Base-by-base conservation (phyloP, 441 rosid species). In the Rhodomyrtus psidioides region DNA sequence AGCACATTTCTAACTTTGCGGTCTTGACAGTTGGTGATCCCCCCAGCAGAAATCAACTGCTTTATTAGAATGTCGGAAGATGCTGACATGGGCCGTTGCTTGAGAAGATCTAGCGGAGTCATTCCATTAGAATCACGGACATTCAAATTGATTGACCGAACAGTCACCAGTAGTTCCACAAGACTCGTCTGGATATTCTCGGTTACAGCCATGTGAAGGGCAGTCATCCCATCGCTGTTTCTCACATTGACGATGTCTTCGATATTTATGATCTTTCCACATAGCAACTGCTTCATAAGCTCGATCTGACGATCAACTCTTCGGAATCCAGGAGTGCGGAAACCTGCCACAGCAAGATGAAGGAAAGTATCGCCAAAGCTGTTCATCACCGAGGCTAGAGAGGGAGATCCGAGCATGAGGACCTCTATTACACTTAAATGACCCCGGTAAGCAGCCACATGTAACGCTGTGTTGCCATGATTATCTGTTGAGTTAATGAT, bases 41-140 rank as follows among this genome's bases (percentile, higher is more conserved):
- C 99, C 28, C 98, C 98, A 0, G 98, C 98, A 44, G 99, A 92
- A 88, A 93, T 89, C 90, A 97, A 88, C 90, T 92, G 94, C 91
- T 93, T 97, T 84, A 95, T 95, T 55, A 96, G 86, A 84, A 96
- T 94, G 51, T 94, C 95, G 1, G 97, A 96, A 88, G 94, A 92
- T 42, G 91, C 89, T 28, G 98, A 92, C 89, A 59, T 92, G 2
- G 98, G 99, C 89, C 89, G 88, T 88, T 89, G 96, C 85, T 91
- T 90, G 85, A 97, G 98, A 70, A 95, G 93, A 89, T 97, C 98
- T 34, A 97, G 89, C 1, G 98, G 96, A 49, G 98, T 96, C 98
- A 95, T 91, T 17, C 94, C 96, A 54, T 93, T 89, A 26, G 83
- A 85, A 91, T 97, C 99, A 13, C 88, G 90, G 27, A 93, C 90